Base-by-base conservation (phyloP, 768 basidiomycete genomes). In the Lactarius hengduanensis region DNA sequence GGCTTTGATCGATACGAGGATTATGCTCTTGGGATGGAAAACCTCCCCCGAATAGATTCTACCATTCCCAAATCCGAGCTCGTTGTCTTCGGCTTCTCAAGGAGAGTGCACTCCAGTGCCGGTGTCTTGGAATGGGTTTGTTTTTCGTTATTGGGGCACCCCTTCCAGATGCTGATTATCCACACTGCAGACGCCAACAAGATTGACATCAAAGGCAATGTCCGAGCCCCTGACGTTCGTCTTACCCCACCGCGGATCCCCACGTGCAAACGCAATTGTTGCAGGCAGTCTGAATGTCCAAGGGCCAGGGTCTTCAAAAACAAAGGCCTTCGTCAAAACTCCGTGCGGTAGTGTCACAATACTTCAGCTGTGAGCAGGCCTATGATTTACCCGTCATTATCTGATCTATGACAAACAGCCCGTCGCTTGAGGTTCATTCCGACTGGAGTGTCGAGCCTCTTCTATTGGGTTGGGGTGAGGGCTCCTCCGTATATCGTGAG, bases 51-150 rank as follows among this genome's bases (percentile, higher is more conserved):
- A 62, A 45, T 63, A 78, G 81, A 80, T 62, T 71, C 64, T 40
- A 67, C 76, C 7, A 50, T 72, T 2, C 81, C 81, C 0, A 81
- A 76, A 64, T 81, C 81, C 0, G 70, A 76, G 58, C 67, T 78
- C 22, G 64, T 74, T 20, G 69, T 73, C 1, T 79, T 77, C 64
- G 53, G 66, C 36, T n/a, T 67, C 40, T 38, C 18, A 6, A 63
- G 53, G 57, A 67, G 58, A 56, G 1, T 38, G 11, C 36, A 56
- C 32, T 41, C 66, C 2, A 38, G 45, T 4, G 18, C 45, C 34
- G 41, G 30, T 36, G 16, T 65, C 26, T 57, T 36, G 30, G 67
- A 68, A 38, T 68, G 67, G 64, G 67, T 67, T 60, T 16, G 66
- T 40, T 43, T 67, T 63, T 56, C 40, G 22, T 59, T 36, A 41